Percentiles rank a stretch among this genome's conserved stretches.
phyloP scores from a whole-genome alignment of 2,329 filamentous ascomycete species.

The Myotisia sp. region DNA sequence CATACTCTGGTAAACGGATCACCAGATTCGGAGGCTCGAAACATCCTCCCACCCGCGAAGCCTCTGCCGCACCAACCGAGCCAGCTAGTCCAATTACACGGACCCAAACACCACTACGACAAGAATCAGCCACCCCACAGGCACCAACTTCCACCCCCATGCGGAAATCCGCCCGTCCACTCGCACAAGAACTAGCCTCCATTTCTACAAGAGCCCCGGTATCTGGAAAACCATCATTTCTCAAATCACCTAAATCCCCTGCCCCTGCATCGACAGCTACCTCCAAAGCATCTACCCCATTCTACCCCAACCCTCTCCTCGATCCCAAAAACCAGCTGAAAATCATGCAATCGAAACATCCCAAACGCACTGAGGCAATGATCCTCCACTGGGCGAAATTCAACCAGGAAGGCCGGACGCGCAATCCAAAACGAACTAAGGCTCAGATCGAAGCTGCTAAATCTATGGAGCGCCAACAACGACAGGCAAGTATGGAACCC shows the following conservation, averaged over 20 bases:
- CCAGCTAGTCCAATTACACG: constrained; percentile 8
- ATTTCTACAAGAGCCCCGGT: constrained; percentile 3
- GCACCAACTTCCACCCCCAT: constrained; percentile 14
- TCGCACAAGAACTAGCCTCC: constrained; percentile 6
- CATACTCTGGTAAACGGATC: constrained; percentile 5
- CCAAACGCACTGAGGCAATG: constrained; percentile 32
- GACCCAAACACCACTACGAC: constrained; percentile 5
- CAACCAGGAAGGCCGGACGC: constrained; percentile 29
- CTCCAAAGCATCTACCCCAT: constrained; percentile 12
- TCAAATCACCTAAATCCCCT: constrained; percentile 8
- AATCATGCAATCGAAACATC: constrained; percentile 31
- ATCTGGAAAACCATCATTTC: constrained; percentile 6
- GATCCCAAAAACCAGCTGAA: constrained; percentile 18
- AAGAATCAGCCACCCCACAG: constrained; percentile 10
- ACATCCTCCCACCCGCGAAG: constrained; percentile 8
- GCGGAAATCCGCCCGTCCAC: constrained; percentile 15
- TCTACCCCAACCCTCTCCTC: constrained; percentile 13
- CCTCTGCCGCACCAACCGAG: constrained; percentile 9
- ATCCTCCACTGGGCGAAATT: constrained; percentile 33
- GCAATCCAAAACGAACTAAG: constrained; percentile 32
- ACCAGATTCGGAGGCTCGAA: constrained; percentile 11
- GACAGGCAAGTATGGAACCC: constrained; percentile 5
- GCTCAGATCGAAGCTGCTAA: constrained; percentile 31
- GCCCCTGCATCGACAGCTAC: constrained; percentile 10
- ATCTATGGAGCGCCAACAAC: constrained; percentile 10